Evolutionary conservation across 1,284 basidiomycete species (phyloP), one percentile per base, ranked within the genome.

Genomic region (Inonotus obliquus): DNA sequence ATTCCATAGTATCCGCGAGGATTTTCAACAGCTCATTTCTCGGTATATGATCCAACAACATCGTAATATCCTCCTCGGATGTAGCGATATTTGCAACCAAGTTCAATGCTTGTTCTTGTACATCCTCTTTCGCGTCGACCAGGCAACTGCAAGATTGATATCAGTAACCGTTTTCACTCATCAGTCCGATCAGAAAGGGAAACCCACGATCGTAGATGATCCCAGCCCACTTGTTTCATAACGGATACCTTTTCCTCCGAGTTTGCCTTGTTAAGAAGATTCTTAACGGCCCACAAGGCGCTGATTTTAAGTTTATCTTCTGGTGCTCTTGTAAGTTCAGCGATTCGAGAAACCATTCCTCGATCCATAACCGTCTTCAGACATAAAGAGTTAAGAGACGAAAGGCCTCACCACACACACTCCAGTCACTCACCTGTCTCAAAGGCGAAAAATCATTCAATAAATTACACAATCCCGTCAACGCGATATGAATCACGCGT

Each of bases 381-480:
- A 60, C n/a, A 29, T n/a, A 38, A 19, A 27, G n/a, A 49, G 21
- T 17, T 21, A 49, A 4, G 48, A 9, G 23, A 25, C 2, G 7
- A 7, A 49, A 52, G 19, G 58, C 56, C 23, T 11, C 56, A 17
- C 41, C 17, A n/a, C 21, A 38, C 17, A 58, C 58, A 55, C 63
- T 27, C 4, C 19, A 23, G 4, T 57, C 1, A 78, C 86, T 68
- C 65, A 91, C 90, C 59, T 77, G 73, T 63, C 86, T 79, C 66
- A 96, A 72, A 4, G 94, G 94, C 14, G 92, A 94, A 71, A 92
- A 94, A 62, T 95, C 91, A 60, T 86, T 87, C 2, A 96, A 81
- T 32, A 96, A 78, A 71, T 96, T 97, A 71, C 91, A 93, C 2
- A 96, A 80, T 0, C 87, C 87, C 0, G 85, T 81, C 0, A 91